phyloP scores from a whole-genome alignment of 2,329 filamentous ascomycete genomes.

The Aspergillus ruber region DNA sequence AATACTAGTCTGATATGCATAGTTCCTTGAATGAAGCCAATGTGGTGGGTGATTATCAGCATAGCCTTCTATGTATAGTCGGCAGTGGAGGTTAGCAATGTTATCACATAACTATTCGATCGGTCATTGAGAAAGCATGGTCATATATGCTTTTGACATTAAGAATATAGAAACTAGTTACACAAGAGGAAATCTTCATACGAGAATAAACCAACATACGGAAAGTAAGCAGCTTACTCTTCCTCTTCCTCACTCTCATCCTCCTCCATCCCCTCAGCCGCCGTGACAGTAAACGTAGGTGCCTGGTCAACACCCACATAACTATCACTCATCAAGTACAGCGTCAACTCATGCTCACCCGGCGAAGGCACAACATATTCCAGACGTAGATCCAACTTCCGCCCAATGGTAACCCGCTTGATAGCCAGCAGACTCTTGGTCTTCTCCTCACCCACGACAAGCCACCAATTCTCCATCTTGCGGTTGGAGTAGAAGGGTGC shows the following conservation, averaged over 20 bases:
- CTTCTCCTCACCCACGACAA: conserved; percentile 89
- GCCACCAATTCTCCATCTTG: conserved; percentile 98
- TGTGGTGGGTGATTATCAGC: no score
- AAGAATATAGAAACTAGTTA: no score
- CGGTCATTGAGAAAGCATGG: no score
- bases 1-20: no score
- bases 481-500: conserved; percentile 87
- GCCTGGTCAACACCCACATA: conserved; percentile 97
- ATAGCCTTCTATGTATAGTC: no score
- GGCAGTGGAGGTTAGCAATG: no score
- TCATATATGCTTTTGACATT: no score
- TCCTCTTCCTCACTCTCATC: conserved; percentile 81
- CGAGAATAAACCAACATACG: not conserved
- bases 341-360: conserved; percentile 78
- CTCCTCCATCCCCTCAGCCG: conserved; percentile 90
- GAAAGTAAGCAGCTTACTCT: conserved; percentile 30
- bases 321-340: conserved; percentile 95
- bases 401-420: conserved; percentile 84
- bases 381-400: conserved; percentile 68
- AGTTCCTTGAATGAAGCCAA: no score
- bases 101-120: no score
- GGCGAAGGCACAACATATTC: conserved; percentile 85
- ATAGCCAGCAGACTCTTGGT: conserved; percentile 83
- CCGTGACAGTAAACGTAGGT: conserved; percentile 75
- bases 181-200: no score